Conservation (phyloP, 768 basidiomycete species). For the Rhodocollybia butyracea region DNA sequence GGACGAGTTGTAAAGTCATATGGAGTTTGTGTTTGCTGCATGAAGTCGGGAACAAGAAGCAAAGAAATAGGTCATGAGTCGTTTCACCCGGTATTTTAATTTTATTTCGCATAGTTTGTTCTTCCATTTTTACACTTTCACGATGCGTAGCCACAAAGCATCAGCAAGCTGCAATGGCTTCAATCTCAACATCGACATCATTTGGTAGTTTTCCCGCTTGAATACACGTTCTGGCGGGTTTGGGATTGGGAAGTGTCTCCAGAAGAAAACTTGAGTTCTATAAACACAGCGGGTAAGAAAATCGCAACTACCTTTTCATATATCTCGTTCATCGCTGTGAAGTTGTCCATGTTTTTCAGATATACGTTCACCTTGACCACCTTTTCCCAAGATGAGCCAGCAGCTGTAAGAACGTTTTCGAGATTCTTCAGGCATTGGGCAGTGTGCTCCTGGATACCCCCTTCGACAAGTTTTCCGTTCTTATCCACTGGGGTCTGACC, state of each 20-base stretch:
- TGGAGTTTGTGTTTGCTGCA: conserved; percentile 45
- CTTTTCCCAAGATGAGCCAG: conserved; percentile 60
- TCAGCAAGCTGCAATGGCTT: conserved; percentile 53
- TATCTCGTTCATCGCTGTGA: conserved; percentile 51
- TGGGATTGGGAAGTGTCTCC: conserved; percentile 48
- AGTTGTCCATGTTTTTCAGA: conserved; percentile 59
- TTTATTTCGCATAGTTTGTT: too few species aligned
- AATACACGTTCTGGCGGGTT: conserved; percentile 75
- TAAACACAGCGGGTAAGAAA: background rate
- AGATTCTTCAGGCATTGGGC: conserved; percentile 59
- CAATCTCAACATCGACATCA: conserved; percentile 74
- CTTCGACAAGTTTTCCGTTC: conserved; percentile 41
- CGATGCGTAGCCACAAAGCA: background rate
- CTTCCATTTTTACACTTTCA: too few species aligned
- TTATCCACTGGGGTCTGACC: conserved; percentile 54
- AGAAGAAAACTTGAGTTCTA: background rate
- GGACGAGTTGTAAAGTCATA: conserved; percentile 36
- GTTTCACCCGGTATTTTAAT: too few species aligned
- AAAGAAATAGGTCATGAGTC: background rate
- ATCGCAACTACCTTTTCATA: conserved; percentile 47
- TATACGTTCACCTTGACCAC: conserved; percentile 58
- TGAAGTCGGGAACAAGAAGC: conserved; percentile 1
- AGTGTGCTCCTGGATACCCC: conserved; percentile 60
- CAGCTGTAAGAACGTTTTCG: conserved; percentile 46
- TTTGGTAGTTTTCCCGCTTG: conserved; percentile 67